phyloP scores from a whole-genome alignment of 2,329 filamentous ascomycete genomes.

The Alternaria sp. region DNA sequence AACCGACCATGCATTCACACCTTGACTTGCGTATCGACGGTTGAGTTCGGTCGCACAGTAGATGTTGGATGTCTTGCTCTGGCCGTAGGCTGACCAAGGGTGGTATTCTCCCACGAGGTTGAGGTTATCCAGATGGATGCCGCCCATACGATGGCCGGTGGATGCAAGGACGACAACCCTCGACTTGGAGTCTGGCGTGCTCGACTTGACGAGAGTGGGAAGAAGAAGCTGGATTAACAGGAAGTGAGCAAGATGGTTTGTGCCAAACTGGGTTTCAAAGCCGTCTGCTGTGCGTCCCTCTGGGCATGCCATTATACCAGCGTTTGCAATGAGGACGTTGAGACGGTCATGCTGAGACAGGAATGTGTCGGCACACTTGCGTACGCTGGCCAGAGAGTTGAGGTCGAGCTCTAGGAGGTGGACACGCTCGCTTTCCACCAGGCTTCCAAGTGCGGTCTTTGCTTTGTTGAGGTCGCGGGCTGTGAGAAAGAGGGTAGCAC shows the following conservation, averaged over 20 bases:
- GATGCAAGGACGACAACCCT: slow-evolving; percentile 38
- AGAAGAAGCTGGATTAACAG: slow-evolving; percentile 62
- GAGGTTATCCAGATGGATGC: slow-evolving; percentile 46
- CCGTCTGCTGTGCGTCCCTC: slow-evolving; percentile 43
- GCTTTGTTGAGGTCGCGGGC: slow-evolving; percentile 44
- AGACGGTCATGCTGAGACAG: slow-evolving; percentile 27
- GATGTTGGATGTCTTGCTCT: slow-evolving; percentile 62
- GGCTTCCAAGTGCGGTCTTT: slow-evolving; percentile 30
- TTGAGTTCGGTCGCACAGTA: slow-evolving; percentile 62
- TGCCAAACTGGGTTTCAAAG: slow-evolving; percentile 61
- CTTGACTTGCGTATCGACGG: slow-evolving; percentile 55
- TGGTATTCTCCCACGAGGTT: slow-evolving; percentile 53
- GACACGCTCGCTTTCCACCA: slow-evolving; percentile 29
- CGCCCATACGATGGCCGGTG: slow-evolving; percentile 10
- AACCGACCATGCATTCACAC: slow-evolving; percentile 55
- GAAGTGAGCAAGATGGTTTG: slow-evolving; percentile 64
- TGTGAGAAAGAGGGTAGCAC: slow-evolving; percentile 57
- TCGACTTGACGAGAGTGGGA: slow-evolving; percentile 51
- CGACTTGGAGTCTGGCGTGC: slow-evolving; percentile 46
- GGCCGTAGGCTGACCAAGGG: slow-evolving; percentile 54
- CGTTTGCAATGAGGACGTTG: slow-evolving; percentile 31
- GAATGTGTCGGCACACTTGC: slow-evolving; percentile 28
- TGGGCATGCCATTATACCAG: slow-evolving; percentile 36
- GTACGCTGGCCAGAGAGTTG: slow-evolving; percentile 27
- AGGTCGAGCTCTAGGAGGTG: slow-evolving; percentile 37